phyloP scores from a whole-genome alignment of 306 rosid genomes.

The Prunus salicina region DNA sequence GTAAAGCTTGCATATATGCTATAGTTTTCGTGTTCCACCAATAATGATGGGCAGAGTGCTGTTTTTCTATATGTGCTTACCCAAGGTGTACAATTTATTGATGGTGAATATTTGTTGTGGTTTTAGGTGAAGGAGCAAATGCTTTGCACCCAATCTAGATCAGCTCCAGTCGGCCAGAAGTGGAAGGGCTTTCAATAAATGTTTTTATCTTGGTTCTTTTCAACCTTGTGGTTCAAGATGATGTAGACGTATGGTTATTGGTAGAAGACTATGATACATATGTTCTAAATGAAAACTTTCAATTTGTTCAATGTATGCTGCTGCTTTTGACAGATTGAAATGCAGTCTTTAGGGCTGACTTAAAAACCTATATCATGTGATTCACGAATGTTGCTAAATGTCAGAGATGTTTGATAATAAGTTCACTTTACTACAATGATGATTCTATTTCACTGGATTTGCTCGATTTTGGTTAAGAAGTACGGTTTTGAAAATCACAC shows the following conservation, averaged over 20 bases:
- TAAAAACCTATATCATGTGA: not conserved
- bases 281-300: not conserved
- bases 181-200: not conserved
- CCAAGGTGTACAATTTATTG: no score
- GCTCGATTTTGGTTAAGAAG: not conserved
- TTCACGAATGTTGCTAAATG: not conserved
- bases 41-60: not conserved
- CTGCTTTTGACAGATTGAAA: not conserved
- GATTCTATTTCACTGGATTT: not conserved
- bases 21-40: not conserved
- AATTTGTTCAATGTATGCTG: not conserved
- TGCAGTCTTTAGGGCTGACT: not conserved
- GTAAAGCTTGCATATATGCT: not conserved
- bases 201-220: not conserved
- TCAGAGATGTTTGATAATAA: not conserved
- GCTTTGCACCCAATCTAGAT: not conserved
- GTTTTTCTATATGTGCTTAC: not conserved
- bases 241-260: not conserved
- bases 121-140: slow-evolving; percentile 13
- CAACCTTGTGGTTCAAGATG: not conserved
- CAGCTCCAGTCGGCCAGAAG: not conserved
- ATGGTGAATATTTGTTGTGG: not conserved
- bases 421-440: no score
- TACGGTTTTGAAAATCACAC: not conserved
- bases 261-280: not conserved